Evolutionary conservation across 192 early-diverging fungal species (phyloP).

Genomic region (Backusella circina): DNA sequence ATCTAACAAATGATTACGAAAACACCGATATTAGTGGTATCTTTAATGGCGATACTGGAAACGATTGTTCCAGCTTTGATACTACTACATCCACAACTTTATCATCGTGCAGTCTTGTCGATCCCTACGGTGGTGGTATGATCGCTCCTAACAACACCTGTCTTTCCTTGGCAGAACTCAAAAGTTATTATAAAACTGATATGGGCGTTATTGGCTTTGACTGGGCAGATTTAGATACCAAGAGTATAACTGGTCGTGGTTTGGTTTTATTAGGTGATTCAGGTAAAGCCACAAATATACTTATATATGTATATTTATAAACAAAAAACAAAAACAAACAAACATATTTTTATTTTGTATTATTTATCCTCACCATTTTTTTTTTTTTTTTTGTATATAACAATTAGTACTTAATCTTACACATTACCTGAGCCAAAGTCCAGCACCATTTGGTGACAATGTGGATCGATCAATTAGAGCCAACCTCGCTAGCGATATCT

Average conservation of each 20-base stretch:
- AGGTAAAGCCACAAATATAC: slow-evolving; percentile 17
- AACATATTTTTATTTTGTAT: not conserved
- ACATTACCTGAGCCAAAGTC: slow-evolving; percentile 4
- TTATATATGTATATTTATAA: not conserved
- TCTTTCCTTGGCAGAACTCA: slow-evolving; percentile 17
- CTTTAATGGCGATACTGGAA: slow-evolving; percentile 27
- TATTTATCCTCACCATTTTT: not conserved
- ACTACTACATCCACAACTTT: not conserved
- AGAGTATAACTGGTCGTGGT: slow-evolving; percentile 1
- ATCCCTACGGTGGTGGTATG: slow-evolving; percentile 29
- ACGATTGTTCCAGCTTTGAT: slow-evolving; percentile 11
- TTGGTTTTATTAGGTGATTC: slow-evolving; percentile 21
- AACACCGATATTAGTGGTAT: slow-evolving; percentile 30
- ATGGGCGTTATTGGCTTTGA: slow-evolving; percentile 19
- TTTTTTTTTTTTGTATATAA: slow-evolving; percentile 19
- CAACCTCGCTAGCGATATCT: slow-evolving; percentile 19
- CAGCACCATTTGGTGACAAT: slow-evolving; percentile 8
- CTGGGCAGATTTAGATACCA: slow-evolving; percentile 31
- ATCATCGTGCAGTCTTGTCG: slow-evolving; percentile 10
- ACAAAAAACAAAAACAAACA: not conserved
- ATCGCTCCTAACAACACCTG: slow-evolving; percentile 9
- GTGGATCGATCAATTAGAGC: slow-evolving; percentile 8
- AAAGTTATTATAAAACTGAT: not conserved
- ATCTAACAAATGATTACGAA: slow-evolving; percentile 25
- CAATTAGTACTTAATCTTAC: slow-evolving; percentile 35